Evolutionary conservation across 2,329 filamentous ascomycete species (phyloP).

Genomic region (Trichoderma semiorbis): DNA sequence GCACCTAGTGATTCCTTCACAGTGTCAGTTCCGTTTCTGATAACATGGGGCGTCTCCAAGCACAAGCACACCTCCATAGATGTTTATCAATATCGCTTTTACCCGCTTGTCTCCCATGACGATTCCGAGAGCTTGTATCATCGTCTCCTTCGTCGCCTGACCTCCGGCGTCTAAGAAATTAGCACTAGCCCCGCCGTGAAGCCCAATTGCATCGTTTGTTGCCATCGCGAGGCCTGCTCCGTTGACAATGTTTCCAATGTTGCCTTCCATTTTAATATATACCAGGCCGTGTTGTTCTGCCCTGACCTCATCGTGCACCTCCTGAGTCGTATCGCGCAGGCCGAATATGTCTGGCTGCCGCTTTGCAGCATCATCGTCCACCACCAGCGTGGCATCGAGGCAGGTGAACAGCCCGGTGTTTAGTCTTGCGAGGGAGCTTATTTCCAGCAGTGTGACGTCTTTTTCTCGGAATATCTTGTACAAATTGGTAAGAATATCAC

Average conservation of each 20-base stretch:
- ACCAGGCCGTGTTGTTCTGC: slow-evolving; percentile 66
- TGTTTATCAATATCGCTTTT: slow-evolving; percentile 61
- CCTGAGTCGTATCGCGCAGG: slow-evolving; percentile 33
- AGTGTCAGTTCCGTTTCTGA: background rate
- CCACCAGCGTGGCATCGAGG: slow-evolving; percentile 40
- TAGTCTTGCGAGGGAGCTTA: slow-evolving; percentile 35
- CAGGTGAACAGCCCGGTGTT: slow-evolving; percentile 31
- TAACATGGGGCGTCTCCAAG: background rate
- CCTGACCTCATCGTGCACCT: slow-evolving; percentile 34
- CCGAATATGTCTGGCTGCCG: slow-evolving; percentile 40
- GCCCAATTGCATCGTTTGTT: slow-evolving; percentile 73
- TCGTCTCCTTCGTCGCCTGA: slow-evolving; percentile 79
- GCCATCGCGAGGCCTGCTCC: slow-evolving; percentile 90
- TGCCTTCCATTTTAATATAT: slow-evolving; percentile 62
- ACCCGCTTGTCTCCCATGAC: slow-evolving; percentile 70
- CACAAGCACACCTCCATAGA: slow-evolving; percentile 41
- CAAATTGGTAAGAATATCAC: slow-evolving; percentile 23
- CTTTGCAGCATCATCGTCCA: slow-evolving; percentile 47
- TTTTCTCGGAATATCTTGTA: slow-evolving; percentile 41
- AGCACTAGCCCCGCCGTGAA: slow-evolving; percentile 64
- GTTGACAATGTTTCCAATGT: slow-evolving; percentile 82
- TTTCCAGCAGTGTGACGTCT: slow-evolving; percentile 46
- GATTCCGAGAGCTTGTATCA: slow-evolving; percentile 71
- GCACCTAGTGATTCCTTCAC: slow-evolving; percentile 44
- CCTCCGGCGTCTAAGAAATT: slow-evolving; percentile 91